These are phyloP conservation scores for Colletotrichum liriopes DNA, from an alignment of 2,329 filamentous ascomycete genomes.

Conservation along the genomic window DNA sequence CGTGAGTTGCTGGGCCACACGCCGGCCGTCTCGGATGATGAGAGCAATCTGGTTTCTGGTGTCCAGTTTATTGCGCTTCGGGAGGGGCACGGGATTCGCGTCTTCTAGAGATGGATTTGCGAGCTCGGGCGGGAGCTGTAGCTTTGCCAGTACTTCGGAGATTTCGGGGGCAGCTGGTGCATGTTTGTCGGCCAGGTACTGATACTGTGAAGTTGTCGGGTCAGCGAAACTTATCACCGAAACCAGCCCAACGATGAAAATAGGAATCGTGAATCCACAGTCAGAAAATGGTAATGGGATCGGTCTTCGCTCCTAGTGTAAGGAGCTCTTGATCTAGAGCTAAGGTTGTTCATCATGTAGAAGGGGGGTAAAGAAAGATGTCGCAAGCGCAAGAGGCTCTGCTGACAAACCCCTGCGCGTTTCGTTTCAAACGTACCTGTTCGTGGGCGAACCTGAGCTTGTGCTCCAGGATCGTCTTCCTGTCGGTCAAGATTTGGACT, in stretches of 20 bases:
- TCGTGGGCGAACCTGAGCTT: constrained; percentile 78
- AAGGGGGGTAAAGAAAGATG: constrained; percentile 33
- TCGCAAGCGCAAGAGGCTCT: constrained; percentile 26
- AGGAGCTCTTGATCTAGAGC: constrained; percentile 88
- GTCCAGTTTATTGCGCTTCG: constrained; percentile 62
- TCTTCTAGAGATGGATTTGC: constrained; percentile 64
- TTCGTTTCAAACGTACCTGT: constrained; percentile 66
- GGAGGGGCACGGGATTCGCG: constrained; percentile 68
- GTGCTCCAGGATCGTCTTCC: constrained; percentile 76
- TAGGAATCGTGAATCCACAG: constrained; percentile 45
- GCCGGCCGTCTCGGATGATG: constrained; percentile 76
- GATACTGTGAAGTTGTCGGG: constrained; percentile 64
- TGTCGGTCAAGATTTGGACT: constrained; percentile 74
- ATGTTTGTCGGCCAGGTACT: constrained; percentile 78
- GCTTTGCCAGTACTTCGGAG: constrained; percentile 76
- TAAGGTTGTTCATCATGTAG: constrained; percentile 70
- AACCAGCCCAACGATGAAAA: constrained; percentile 31
- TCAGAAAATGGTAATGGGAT: constrained; percentile 66
- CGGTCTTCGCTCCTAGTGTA: constrained; percentile 71
- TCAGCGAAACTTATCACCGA: constrained; percentile 42
- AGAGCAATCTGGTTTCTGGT: constrained; percentile 73
- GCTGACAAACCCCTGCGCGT: constrained; percentile 42
- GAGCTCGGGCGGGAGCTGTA: constrained; percentile 73
- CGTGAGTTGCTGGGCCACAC: constrained; percentile 68
- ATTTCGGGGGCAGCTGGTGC: constrained; percentile 76